Base-by-base conservation (phyloP, 106 monocot genomes). In the Amphibolis antarctica region DNA sequence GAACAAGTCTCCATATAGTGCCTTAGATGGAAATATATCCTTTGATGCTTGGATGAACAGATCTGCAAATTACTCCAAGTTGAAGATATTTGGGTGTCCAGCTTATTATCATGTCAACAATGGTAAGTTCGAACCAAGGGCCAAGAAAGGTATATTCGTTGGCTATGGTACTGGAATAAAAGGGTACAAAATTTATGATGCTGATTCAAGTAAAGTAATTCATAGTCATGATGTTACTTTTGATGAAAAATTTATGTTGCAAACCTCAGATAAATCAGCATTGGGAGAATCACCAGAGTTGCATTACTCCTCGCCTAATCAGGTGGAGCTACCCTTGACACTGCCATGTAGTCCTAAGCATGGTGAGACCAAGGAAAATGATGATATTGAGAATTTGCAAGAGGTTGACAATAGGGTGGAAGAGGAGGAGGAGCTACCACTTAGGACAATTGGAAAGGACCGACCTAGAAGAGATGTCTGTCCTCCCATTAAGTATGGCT, bases 91-190 rank as follows among this genome's bases (percentile, higher is more conserved):
- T 55, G 42, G 67, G 42, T 68, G 42, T 22, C 20, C 7, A 42
- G 0, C 55, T 31, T 68, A 68, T 45, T 5, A n/a, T 10, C 55
- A 68, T 25, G 55, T 68, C 22, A 53, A 56, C 55, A 13, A 68
- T 20, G 55, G 42, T 3, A 68, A 68, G 20, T 9, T 68, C 4
- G 43, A 63, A 6, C 44, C 14, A 44, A 45, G 63, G 23, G 44
- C 55, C 21, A 45, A 22, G 44, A 63, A 63, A 13, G 18, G 24
- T 0, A 46, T 22, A 12, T 63, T 45, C 20, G 22, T 63, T 1
- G 63, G 45, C 21, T 63, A 55, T 66, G 66, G 9, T 66, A 26
- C 12, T 19, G 19, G 53, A 30, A 31, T 53, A 9, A 66, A 66
- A 14, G 53, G 0, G 30, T 30, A 53, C 48, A 52, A 26, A 12